Evolutionary conservation across 306 rosid genomes (phyloP), one percentile per base, ranked within the genome.

Genomic region (Biancaea sappan): DNA sequence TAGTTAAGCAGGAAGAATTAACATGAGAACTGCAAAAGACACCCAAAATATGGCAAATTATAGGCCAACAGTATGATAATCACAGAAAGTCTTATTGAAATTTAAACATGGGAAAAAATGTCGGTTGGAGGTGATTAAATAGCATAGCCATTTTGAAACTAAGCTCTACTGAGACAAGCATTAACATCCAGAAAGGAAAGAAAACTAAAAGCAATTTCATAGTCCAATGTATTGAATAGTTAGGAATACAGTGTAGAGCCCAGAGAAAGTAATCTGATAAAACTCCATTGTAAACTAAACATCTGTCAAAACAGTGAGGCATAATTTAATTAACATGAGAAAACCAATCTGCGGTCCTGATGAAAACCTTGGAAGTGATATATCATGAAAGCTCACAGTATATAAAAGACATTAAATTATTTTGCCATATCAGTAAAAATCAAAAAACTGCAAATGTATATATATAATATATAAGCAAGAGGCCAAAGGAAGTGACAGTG

Each of bases 11-110:
- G 73, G 83, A 72, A 66, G 75, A 73, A 84, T 74, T 81, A 77
- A 73, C 78, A 59, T 76, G 83, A 82, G 87, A 56, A 72, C 94
- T 85, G 81, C 85, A 73, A 86, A 76, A 53, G 74, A 8, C 18
- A 48, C 72, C 67, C 41, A 68, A 1, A 51, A 16, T 63, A 54
- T 19, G 66, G 69, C 22, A 77, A 68, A 71, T 56, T 24, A 79
- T 37, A 60, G 41, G 28, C 67, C 47, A 74, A 50, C 44, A 50
- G 67, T 66, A 72, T 26, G 4, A 71, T 57, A 74, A 51, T 63
- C 68, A 48, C 62, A 18, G 64, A 51, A 69, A 75, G 65, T 47
- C 43, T 62, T 51, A 28, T 19, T 34, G 59, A 75, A 53, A 48
- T 46, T 61, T 35, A 65, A 72, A 54, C 32, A 41, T 65, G 41